Evolutionary conservation across 371 early-diverging fungal genomes (phyloP).

Genomic region (Modicella reniformis): DNA sequence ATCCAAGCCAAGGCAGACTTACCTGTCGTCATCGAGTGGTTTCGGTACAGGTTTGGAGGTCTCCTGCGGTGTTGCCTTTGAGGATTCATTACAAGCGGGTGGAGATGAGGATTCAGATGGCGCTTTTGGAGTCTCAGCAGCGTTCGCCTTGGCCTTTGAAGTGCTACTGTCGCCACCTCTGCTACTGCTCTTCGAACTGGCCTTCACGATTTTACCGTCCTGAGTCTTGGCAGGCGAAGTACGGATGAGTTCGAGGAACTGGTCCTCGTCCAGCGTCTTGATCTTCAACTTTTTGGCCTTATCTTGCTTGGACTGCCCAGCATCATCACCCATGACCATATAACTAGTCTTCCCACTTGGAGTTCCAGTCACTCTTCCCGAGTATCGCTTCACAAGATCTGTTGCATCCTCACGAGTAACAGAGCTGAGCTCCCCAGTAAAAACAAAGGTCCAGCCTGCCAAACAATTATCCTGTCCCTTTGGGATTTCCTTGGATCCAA

Average conservation of each 20-base stretch:
- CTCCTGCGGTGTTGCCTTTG: slow-evolving; percentile 6
- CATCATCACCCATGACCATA: slow-evolving; percentile 91
- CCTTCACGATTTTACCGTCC: slow-evolving; percentile 30
- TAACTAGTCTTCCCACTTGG: slow-evolving; percentile 93
- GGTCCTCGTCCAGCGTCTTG: slow-evolving; percentile 88
- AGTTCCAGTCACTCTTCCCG: slow-evolving; percentile 86
- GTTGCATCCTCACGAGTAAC: slow-evolving; percentile 80
- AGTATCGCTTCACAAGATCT: slow-evolving; percentile 90
- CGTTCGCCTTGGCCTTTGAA: slow-evolving; percentile 20
- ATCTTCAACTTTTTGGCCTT: slow-evolving; percentile 84
- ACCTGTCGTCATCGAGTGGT: slow-evolving; percentile 6
- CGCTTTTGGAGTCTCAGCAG: slow-evolving; percentile 18
- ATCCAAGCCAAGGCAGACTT: neutral
- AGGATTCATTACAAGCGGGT: neutral
- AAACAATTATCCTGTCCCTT: slow-evolving; percentile 84
- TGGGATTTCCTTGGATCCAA: slow-evolving; percentile 83
- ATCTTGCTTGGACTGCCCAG: slow-evolving; percentile 91
- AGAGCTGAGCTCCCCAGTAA: slow-evolving; percentile 88
- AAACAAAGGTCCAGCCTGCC: slow-evolving; percentile 87
- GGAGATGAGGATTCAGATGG: slow-evolving; percentile 24
- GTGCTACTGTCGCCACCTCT: slow-evolving; percentile 19
- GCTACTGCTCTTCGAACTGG: slow-evolving; percentile 29
- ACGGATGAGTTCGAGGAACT: slow-evolving; percentile 83
- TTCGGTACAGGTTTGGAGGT: neutral
- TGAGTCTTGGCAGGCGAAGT: slow-evolving; percentile 56